These are phyloP conservation scores for Triglochin maritima DNA, from an alignment of 106 monocot species.

Conservation along the genomic window DNA sequence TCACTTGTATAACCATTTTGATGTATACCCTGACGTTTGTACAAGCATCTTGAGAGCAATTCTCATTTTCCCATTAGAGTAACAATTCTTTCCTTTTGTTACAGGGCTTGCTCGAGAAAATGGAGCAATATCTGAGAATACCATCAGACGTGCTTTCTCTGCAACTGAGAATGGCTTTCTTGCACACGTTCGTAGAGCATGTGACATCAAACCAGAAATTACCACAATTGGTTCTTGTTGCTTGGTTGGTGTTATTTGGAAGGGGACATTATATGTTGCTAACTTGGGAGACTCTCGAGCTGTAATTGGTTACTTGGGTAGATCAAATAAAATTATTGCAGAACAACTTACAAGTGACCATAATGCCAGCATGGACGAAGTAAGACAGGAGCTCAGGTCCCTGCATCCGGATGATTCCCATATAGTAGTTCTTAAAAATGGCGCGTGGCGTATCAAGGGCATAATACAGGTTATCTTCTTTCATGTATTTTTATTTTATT, in stretches of 20 bases:
- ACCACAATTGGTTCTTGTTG: slow-evolving; percentile 74
- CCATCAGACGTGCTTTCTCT: slow-evolving; percentile 53
- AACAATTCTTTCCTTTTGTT: not conserved
- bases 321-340: slow-evolving; percentile 45
- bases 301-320: slow-evolving; percentile 49
- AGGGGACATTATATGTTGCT: slow-evolving; percentile 61
- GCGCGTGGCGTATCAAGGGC: slow-evolving; percentile 81
- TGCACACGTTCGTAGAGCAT: slow-evolving; percentile 42
- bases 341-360: slow-evolving; percentile 64
- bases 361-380: slow-evolving; percentile 55
- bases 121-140: slow-evolving; percentile 54
- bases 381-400: slow-evolving; percentile 61
- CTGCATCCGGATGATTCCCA: slow-evolving; percentile 50
- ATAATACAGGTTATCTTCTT: slow-evolving; percentile 49
- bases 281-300: slow-evolving; percentile 86
- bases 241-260: slow-evolving; percentile 70
- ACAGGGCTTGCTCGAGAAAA: slow-evolving; percentile 50
- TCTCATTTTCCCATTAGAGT: too few relatives aligned
- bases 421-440: slow-evolving; percentile 68
- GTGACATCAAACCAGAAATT: slow-evolving; percentile 41
- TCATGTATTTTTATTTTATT: not conserved
- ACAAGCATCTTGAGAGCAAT: too few relatives aligned
- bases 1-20: too few relatives aligned
- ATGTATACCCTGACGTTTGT: too few relatives aligned
- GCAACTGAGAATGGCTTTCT: slow-evolving; percentile 76